Percentiles rank a stretch among this genome's conserved stretches.
These are phyloP conservation scores for Metschnikowia lachancei DNA, from an alignment of 805 yeast genomes.

Conservation along the genomic window DNA sequence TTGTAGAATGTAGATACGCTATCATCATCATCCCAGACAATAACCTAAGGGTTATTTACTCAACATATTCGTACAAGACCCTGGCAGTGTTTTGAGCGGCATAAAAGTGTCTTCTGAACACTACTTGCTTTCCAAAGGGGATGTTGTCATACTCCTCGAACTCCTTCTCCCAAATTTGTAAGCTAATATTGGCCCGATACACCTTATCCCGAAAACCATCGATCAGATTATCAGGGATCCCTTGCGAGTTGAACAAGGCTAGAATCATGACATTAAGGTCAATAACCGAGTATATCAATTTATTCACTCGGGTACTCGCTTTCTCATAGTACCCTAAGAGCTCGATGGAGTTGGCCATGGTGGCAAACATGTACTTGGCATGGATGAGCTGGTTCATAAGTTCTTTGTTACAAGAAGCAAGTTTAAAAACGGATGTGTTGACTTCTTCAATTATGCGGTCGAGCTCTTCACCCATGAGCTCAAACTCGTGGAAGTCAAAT, in stretches of 20 bases:
- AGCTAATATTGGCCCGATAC: not conserved
- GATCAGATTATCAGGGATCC: not conserved
- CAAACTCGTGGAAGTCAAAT: not conserved
- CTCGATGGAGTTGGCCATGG: conserved; percentile 3
- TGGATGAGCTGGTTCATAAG: not conserved
- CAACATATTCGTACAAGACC: not conserved
- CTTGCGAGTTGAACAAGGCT: not conserved
- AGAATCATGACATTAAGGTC: conserved; percentile 3
- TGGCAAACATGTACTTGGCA: not conserved
- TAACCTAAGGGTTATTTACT: too few relatives aligned
- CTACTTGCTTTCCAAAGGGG: not conserved
- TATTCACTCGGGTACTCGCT: not conserved
- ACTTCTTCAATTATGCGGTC: not conserved
- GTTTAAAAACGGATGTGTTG: not conserved
- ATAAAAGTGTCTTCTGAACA: not conserved
- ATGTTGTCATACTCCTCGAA: not conserved
- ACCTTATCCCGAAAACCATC: not conserved
- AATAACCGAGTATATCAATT: not conserved
- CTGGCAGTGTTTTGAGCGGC: not conserved
- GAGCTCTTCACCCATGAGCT: not conserved
- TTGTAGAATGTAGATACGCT: too few relatives aligned
- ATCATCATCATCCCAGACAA: too few relatives aligned
- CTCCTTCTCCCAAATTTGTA: not conserved
- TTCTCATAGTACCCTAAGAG: not conserved
- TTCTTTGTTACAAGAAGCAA: not conserved